Evolutionary conservation across 345 rosid species (phyloP), one percentile per base, ranked within the genome.

Genomic region (Populus pruinosa): DNA sequence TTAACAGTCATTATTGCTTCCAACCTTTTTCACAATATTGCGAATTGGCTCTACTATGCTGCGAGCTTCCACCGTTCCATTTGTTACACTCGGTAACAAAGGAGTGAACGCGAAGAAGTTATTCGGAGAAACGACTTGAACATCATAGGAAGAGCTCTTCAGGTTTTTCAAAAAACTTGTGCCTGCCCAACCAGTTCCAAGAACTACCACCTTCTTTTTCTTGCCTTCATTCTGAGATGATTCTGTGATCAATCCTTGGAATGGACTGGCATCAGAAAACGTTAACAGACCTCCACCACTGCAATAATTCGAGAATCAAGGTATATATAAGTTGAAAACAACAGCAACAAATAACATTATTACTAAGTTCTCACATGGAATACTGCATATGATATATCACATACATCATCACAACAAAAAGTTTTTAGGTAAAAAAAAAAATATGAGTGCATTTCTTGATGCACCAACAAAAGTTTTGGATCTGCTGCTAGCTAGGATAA

Each of bases 131-230:
- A 67, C 70, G 18, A 67, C 43, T 27, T 31, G 36, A 33, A 67
- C 41, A 67, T 67, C 70, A 67, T 27, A 17, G 21, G 39, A 31
- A 14, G 70, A 35, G 36, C 44, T 67, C 41, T 67, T 67, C 70
- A 67, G 41, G 44, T 33, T 67, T 31, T 67, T 67, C 70, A 67
- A 67, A 20, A 67, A 67, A 31, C 70, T 67, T 36, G 70, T 67
- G 23, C 44, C 70, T 1, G 70, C 70, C 70, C 70, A 67, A 21
- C 70, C 70, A 35, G 70, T 67, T 33, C 70, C 70, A 5, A 67
- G 70, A 17, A 67, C 70, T 7, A 67, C 44, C 70, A 67, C 70
- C 41, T 67, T 67, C 44, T 67, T 67, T 67, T 67, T 67, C 70
- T 67, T 67, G 41, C 70, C 8, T 18, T 31, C 70, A 27, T 67